Base-by-base conservation (phyloP, 2,329 filamentous ascomycete species). In the Hymenoscyphus scutula region DNA sequence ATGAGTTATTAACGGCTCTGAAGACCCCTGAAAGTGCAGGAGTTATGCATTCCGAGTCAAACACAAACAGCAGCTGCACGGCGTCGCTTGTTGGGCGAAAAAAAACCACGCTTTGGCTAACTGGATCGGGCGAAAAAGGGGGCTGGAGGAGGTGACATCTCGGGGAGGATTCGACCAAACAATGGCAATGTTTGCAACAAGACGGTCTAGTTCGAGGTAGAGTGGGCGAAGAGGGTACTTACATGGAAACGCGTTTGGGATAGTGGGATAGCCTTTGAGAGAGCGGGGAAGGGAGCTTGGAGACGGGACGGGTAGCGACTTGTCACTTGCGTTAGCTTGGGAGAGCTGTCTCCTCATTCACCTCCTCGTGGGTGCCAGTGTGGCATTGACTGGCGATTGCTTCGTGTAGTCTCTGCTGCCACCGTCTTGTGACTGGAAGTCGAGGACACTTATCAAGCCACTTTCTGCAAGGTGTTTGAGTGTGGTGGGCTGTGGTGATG, bases 121-220 rank as follows among this genome's bases (percentile, higher is more conserved):
- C 45, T 51, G 23, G 5, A 51, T 51, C 19, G 19, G 45, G 45
- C 45, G 45, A 25, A 25, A 51, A 25, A 23, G 45, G 23, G 23
- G 45, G 34, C 34, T 37, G 34, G 17, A 37, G 45, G 45, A n/a
- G 45, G 19, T 51, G 45, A 25, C 41, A 19, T 48, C n/a, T 48
- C 41, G 45, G 45, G 45, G 17, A 27, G 45, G 45, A 51, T 51
- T 51, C 8, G 45, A 51, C 45, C 45, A 51, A 51, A 51, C 45
- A 51, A 51, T 23, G 45, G 19, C n/a, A 51, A 23, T 25, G 7
- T 51, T 51, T 51, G 19, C 45, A 23, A 29, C 19, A 51, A 27
- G 45, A 10, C 19, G 19, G 19, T 10, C 45, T 19, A 25, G 19
- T 25, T 51, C 19, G 5, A 51, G 19, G 41, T n/a, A 48, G 11